These are phyloP conservation scores for Athelia psychrophila DNA, from an alignment of 1,284 basidiomycete genomes.

Conservation along the genomic window DNA sequence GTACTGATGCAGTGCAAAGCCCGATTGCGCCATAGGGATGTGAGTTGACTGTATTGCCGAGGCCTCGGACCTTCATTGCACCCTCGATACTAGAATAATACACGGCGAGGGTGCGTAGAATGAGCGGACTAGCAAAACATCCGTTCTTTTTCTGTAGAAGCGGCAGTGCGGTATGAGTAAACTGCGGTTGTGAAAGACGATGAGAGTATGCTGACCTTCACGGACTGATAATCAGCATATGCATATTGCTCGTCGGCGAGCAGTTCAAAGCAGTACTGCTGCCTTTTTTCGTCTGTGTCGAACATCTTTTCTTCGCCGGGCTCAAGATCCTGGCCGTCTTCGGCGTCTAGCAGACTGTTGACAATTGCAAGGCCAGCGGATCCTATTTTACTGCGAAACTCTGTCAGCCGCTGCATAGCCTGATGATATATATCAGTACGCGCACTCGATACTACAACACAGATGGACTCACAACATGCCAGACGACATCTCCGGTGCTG, in stretches of 20 bases:
- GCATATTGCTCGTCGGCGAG: neutral
- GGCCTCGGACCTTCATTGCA: neutral
- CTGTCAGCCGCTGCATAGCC: neutral
- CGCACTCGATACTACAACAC: too few relatives aligned
- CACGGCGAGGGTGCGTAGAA: neutral
- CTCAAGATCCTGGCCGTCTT: neutral
- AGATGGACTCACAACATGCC: neutral
- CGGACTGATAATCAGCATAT: neutral
- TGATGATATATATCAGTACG: neutral
- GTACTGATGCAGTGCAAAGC: neutral
- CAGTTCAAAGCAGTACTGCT: neutral
- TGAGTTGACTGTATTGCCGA: neutral
- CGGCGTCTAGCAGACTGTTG: neutral
- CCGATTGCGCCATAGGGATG: neutral
- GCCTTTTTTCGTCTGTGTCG: neutral
- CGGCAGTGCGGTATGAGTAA: neutral
- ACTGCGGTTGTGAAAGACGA: too few relatives aligned
- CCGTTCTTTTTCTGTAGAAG: neutral
- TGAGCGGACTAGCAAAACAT: neutral
- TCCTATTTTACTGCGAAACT: neutral
- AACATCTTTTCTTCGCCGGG: neutral
- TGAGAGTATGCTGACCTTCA: neutral
- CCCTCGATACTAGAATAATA: neutral
- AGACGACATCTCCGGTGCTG: neutral
- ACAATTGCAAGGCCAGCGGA: neutral